Base-by-base conservation (phyloP, 2,329 filamentous ascomycete species). In the Fusarium luffae region DNA sequence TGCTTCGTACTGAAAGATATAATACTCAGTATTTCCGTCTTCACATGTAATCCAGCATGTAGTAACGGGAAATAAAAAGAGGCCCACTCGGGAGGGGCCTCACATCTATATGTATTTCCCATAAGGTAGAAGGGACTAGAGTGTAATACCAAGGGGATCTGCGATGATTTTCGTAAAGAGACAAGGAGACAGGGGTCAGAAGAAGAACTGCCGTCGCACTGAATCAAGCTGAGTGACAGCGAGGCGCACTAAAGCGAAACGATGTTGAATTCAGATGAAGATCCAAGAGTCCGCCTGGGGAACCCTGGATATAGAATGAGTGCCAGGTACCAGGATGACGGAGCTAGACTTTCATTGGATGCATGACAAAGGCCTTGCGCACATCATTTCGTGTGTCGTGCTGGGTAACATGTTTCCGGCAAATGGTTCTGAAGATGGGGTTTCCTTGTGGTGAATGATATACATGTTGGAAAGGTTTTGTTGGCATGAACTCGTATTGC, bases 251-350 rank as follows among this genome's bases (percentile, higher is more conserved):
- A 41, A 50, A 18, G 37, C 32, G 10, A 28, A 23, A 48, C 43
- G 1, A 41, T 16, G 48, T 47, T 7, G 59, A 23, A 34, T 43
- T 37, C 34, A 60, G 34, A 47, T 68, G 64, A 32, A 64, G 59
- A 68, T 68, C 65, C 18, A 16, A 19, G 13, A 60, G 58, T 43
- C 51, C 12, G 48, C 41, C 59, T 43, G 64, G 52, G 50, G 65
- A 68, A 65, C 32, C 64, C 13, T 55, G 49, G 14, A n/a, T 54
- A 13, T 11, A 4, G 21, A 30, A n/a, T 14, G 7, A 19, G 5
- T 12, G n/a, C 11, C 50, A 30, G 50, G 37, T 54, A 28, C 50
- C 27, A 23, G n/a, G 25, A 54, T 43, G 40, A 42, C 34, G 13
- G 34, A 12, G 13, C 23, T 41, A 14, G 16, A 18, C 10, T 30